Base-by-base conservation (phyloP, 805 yeast genomes). In the Ogataea thermomethanolica region DNA sequence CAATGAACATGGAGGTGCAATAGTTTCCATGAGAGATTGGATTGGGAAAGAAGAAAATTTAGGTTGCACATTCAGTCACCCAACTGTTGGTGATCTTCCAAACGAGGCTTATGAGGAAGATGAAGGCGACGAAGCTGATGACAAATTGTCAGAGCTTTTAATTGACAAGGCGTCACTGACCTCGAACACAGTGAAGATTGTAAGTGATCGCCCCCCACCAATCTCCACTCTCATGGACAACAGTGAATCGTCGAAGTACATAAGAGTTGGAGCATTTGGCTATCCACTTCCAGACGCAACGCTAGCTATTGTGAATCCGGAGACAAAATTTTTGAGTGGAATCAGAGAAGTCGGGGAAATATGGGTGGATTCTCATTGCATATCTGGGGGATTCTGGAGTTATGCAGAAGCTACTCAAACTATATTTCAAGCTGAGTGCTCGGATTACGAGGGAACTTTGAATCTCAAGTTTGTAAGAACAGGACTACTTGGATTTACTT, bases 1-100 rank as follows among this genome's bases (percentile, higher is more conserved):
- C 35, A 78, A 85, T 48, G 99, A 93, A 57, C 95, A 89, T 55
- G 99, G 99, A 25, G 99, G 99, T 2, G 86, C 91, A 78, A 89
- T 90, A 9, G 79, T 93, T 6, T 79, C 97, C 1, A 76, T 89
- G 73, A 73, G 95, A 49, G 99, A 93, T 60, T 91, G 96, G 88
- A 66, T 90, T 11, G 89, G 87, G 3, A 76, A 76, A 4, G 76
- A 76, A 39, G 85, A 81, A 14, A 75, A 76, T 34, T 53, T 82
- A 40, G 85, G 86, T 4, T 69, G 78, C 33, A 53, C 66, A 1
- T 60, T 73, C 25, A 58, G 65, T 27, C 64, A 65, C 4, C 59
- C 64, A 11, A 28, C 50, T n/a, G 48, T 56, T 2, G 71, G 72
- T 30, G 76, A 67, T 17, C 64, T 61, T 1, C 55, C 54, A 8